Evolutionary conservation across 192 early-diverging fungal species (phyloP).

Genomic region (Rhizoclosmatium globosum): DNA sequence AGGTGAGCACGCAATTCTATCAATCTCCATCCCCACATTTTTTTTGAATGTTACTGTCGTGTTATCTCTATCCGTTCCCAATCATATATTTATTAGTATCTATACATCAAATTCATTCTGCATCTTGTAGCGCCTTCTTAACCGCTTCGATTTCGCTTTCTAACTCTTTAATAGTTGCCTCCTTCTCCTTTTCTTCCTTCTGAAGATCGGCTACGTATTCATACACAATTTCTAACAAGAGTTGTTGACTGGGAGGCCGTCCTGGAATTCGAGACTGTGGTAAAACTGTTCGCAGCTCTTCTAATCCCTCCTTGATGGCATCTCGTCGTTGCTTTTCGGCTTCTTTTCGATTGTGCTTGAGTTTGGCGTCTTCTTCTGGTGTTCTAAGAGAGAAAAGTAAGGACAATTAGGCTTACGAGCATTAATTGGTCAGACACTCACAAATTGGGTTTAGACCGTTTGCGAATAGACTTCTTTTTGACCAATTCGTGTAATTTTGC

Average conservation of each 20-base stretch:
- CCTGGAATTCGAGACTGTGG: not conserved
- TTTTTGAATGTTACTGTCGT: too few relatives aligned
- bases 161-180: not conserved
- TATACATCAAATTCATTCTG: too few relatives aligned
- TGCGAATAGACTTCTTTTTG: too few relatives aligned
- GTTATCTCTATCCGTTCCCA: too few relatives aligned
- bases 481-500: too few relatives aligned
- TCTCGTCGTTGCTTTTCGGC: slow-evolving; percentile 15
- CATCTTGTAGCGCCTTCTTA: too few relatives aligned
- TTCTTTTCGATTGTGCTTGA: not conserved
- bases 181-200: not conserved
- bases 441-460: too few relatives aligned
- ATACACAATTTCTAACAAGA: not conserved
- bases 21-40: too few relatives aligned
- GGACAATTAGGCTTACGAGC: too few relatives aligned
- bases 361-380: not conserved
- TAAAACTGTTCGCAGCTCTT: not conserved
- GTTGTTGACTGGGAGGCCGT: not conserved
- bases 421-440: too few relatives aligned
- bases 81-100: too few relatives aligned
- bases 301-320: not conserved
- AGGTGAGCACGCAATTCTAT: too few relatives aligned
- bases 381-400: not conserved
- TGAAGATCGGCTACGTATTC: not conserved
- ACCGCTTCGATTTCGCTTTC: not conserved